Conservation (phyloP, 192 early-diverging fungal genomes). For the Podila minutissima region DNA sequence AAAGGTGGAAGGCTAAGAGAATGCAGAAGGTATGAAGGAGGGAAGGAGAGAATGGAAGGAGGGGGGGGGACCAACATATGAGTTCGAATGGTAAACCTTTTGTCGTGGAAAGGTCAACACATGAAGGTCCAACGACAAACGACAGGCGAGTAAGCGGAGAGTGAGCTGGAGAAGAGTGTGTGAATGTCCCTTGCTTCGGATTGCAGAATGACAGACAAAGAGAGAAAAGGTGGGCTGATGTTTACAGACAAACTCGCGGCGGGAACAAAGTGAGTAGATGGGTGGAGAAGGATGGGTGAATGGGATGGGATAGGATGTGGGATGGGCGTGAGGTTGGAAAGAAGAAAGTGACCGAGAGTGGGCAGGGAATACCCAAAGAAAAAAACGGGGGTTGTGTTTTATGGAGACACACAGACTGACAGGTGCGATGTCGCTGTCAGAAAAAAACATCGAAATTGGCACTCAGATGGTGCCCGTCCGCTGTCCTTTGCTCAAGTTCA, state of each 20-base stretch:
- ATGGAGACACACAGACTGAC: no score
- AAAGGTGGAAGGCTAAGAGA: not conserved
- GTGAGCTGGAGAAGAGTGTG: not conserved
- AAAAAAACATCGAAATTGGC: no score
- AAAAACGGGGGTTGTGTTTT: no score
- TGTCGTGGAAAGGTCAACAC: conserved; percentile 45
- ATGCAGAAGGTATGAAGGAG: not conserved
- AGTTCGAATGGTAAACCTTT: conserved; percentile 37
- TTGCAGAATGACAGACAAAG: not conserved
- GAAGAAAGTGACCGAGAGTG: no score
- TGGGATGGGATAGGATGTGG: no score
- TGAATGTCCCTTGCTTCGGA: not conserved
- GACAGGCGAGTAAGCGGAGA: not conserved
- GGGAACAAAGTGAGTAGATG: no score
- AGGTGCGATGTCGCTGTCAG: no score
- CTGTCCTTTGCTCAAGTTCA: no score
- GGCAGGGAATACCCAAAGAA: no score
- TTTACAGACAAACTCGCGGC: not conserved
- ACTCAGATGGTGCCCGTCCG: no score
- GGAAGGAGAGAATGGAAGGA: not conserved
- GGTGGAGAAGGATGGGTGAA: no score
- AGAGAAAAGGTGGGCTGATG: not conserved
- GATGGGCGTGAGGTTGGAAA: no score
- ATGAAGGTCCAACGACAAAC: conserved; percentile 32
- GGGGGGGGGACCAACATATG: conserved; percentile 14